Evolutionary conservation across 1,139 yeast genomes (phyloP).

Genomic region (Yamadazyma sp.): DNA sequence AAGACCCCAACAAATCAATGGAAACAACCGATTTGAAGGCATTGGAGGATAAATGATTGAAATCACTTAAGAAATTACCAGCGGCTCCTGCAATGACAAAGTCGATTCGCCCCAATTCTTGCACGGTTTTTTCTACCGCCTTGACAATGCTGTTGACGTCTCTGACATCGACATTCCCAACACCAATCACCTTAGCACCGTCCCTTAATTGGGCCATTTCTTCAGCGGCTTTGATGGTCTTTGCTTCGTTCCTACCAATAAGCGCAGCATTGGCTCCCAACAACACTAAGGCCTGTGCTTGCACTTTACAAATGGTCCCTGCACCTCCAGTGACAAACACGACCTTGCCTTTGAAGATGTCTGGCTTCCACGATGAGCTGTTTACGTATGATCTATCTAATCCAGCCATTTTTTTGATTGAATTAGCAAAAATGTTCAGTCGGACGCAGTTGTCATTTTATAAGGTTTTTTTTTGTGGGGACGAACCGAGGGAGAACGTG

Average conservation of each 20-base stretch:
- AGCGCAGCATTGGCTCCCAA: slow-evolving; percentile 90
- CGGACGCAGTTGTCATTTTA: not conserved
- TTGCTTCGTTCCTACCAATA: slow-evolving; percentile 71
- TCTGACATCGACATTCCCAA: slow-evolving; percentile 80
- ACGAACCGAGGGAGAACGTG: not conserved
- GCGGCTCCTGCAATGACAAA: slow-evolving; percentile 96
- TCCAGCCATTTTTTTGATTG: not conserved
- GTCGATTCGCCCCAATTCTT: slow-evolving; percentile 72
- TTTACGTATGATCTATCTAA: slow-evolving; percentile 21
- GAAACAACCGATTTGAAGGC: slow-evolving; percentile 88
- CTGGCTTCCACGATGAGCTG: slow-evolving; percentile 50
- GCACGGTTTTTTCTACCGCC: slow-evolving; percentile 69
- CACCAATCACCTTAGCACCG: slow-evolving; percentile 69
- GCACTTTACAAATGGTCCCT: slow-evolving; percentile 90
- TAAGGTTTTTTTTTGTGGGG: not conserved
- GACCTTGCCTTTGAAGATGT: slow-evolving; percentile 78
- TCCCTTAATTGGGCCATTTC: slow-evolving; percentile 61
- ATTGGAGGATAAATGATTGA: slow-evolving; percentile 75
- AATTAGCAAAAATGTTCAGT: not conserved
- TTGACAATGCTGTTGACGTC: slow-evolving; percentile 53
- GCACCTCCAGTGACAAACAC: slow-evolving; percentile 96
- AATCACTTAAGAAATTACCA: slow-evolving; percentile 84
- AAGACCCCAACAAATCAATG: slow-evolving; percentile 86
- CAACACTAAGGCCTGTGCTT: slow-evolving; percentile 78
- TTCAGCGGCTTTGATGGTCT: slow-evolving; percentile 66